Evolutionary conservation across 2,329 filamentous ascomycete genomes (phyloP).

Genomic region (Monosporascus sp.): DNA sequence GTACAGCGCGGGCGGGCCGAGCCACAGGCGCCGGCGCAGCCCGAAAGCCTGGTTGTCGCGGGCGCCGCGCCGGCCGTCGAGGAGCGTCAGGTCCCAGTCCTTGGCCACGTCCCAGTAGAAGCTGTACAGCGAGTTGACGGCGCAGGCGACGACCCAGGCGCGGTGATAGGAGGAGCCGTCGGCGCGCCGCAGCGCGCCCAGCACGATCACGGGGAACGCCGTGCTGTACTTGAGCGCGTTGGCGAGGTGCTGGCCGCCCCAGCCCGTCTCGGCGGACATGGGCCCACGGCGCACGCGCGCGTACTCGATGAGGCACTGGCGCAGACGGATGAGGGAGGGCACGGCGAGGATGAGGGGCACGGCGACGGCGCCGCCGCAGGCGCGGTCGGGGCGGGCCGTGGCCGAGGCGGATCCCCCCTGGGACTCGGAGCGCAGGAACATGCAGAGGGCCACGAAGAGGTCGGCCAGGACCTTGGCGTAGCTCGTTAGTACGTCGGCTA

Average conservation of each 20-base stretch:
- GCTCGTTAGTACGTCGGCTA: slow-evolving; percentile 90
- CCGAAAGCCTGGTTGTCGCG: slow-evolving; percentile 66
- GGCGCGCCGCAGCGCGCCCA: slow-evolving; percentile 68
- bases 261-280: slow-evolving; percentile 54
- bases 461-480: slow-evolving; percentile 92
- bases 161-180: slow-evolving; percentile 41
- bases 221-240: slow-evolving; percentile 95
- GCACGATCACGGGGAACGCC: slow-evolving; percentile 84
- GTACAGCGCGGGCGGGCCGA: slow-evolving; percentile 70
- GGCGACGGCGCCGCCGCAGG: slow-evolving; percentile 71
- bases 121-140: slow-evolving; percentile 85
- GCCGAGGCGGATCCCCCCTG: slow-evolving; percentile 48
- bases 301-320: slow-evolving; percentile 91
- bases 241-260: slow-evolving; percentile 81
- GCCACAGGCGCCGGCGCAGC: slow-evolving; percentile 67
- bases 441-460: slow-evolving; percentile 82
- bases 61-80: slow-evolving; percentile 58
- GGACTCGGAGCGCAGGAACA: slow-evolving; percentile 67
- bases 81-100: slow-evolving; percentile 92
- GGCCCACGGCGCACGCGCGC: slow-evolving; percentile 59
- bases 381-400: slow-evolving; percentile 74
- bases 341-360: slow-evolving; percentile 81
- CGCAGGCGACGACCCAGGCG: slow-evolving; percentile 65
- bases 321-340: slow-evolving; percentile 78
- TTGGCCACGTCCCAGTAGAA: slow-evolving; percentile 98